Evolutionary conservation across 2,329 filamentous ascomycete species (phyloP).

Genomic region (Phaeoacremonium minimum): DNA sequence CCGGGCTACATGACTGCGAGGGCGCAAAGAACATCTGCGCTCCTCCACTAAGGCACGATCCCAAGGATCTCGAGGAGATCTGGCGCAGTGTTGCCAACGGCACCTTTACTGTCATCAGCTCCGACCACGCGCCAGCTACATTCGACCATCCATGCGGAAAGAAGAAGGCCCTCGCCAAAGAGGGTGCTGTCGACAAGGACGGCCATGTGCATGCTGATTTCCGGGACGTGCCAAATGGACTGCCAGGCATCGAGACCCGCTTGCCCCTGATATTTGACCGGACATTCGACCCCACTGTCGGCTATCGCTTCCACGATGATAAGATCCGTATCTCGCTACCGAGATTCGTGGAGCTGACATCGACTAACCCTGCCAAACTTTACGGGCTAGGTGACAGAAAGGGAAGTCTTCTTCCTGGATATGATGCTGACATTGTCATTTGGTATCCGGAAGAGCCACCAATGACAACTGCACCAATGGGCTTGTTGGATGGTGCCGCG

Average conservation of each 20-base stretch:
- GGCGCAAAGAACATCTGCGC: constrained; percentile 52
- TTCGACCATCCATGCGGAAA: constrained; percentile 37
- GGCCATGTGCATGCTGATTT: constrained; percentile 26
- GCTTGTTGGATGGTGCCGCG: too few species aligned
- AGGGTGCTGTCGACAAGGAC: constrained; percentile 20
- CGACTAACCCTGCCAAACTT: constrained; percentile 51
- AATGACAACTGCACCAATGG: too few species aligned
- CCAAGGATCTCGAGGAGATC: constrained; percentile 43
- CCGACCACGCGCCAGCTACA: constrained; percentile 39
- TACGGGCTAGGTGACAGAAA: constrained; percentile 51
- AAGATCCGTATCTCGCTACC: constrained; percentile 31
- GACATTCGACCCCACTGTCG: constrained; percentile 6
- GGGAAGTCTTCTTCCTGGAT: constrained; percentile 43
- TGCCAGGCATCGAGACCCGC: constrained; percentile 53
- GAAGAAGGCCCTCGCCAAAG: constrained; percentile 15
- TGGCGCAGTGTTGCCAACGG: constrained; percentile 47
- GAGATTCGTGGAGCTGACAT: constrained; percentile 50
- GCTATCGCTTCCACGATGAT: constrained; percentile 16
- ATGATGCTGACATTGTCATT: constrained; percentile 52
- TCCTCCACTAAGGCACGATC: constrained; percentile 40
- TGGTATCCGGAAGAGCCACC: constrained; percentile 44
- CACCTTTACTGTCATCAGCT: constrained; percentile 50
- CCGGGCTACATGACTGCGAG: constrained; percentile 29
- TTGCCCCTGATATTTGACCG: constrained; percentile 37
- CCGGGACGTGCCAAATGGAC: constrained; percentile 53